Conservation (phyloP, 2,329 filamentous ascomycete genomes). For the Neofusicoccum ribis region DNA sequence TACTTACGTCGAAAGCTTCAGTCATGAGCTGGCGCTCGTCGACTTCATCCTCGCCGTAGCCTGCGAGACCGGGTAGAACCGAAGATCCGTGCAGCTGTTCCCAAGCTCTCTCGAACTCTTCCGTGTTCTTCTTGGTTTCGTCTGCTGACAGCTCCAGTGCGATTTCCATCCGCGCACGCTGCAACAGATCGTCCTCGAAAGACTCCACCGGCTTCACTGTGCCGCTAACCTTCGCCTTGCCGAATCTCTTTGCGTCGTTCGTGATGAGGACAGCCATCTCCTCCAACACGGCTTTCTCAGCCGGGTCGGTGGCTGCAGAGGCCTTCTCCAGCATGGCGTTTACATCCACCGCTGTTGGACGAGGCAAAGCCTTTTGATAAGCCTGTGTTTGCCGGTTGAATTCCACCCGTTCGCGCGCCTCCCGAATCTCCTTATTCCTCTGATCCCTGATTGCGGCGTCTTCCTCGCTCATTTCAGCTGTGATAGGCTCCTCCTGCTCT, state of each 20-base stretch:
- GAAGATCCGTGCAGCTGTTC: conserved; percentile 48
- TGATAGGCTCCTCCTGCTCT: conserved; percentile 64
- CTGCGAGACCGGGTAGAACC: conserved; percentile 74
- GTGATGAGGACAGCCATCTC: conserved; percentile 81
- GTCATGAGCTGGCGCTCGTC: conserved; percentile 67
- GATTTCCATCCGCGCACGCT: conserved; percentile 75
- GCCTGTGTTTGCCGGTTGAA: conserved; percentile 84
- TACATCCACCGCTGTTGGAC: conserved; percentile 73
- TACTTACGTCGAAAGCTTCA: conserved; percentile 71
- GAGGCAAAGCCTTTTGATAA: conserved; percentile 80
- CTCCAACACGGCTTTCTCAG: conserved; percentile 68
- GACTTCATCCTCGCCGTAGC: conserved; percentile 75
- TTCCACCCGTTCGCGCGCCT: conserved; percentile 68
- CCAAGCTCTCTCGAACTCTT: conserved; percentile 55
- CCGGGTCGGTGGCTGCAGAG: conserved; percentile 60
- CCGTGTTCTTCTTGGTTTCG: conserved; percentile 51
- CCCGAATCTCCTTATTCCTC: conserved; percentile 60
- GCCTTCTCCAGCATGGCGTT: conserved; percentile 66
- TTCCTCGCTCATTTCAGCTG: conserved; percentile 59
- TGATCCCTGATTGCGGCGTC: conserved; percentile 74
- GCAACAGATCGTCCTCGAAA: conserved; percentile 71
- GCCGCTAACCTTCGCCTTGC: conserved; percentile 65
- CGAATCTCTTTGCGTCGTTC: conserved; percentile 77
- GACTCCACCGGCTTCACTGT: conserved; percentile 59
- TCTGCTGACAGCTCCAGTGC: conserved; percentile 63